phyloP scores from a whole-genome alignment of 306 rosid genomes.

The Gleditsia sinensis region DNA sequence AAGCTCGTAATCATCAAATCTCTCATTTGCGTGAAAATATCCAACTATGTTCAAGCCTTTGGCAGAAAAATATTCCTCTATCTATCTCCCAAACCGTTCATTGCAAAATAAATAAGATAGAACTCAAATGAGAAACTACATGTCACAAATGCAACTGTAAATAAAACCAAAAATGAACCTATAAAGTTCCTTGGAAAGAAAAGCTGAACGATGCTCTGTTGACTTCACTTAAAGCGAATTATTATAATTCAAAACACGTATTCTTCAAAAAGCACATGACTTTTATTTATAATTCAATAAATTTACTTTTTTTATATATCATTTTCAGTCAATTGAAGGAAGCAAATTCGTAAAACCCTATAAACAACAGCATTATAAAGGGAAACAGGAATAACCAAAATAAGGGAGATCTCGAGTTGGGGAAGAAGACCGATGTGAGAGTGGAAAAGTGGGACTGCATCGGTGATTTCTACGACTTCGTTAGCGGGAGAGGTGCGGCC shows the following conservation, averaged over 20 bases:
- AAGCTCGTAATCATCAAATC: slow-evolving; percentile 82
- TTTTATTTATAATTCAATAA: background rate
- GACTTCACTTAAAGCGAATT: no score
- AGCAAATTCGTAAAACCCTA: slow-evolving; percentile 22
- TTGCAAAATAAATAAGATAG: background rate
- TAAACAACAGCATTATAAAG: background rate
- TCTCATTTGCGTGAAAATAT: slow-evolving; percentile 94
- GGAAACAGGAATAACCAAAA: slow-evolving; percentile 49
- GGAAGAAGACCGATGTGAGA: slow-evolving; percentile 91
- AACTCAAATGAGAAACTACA: background rate
- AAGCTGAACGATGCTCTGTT: background rate
- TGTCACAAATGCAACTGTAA: background rate
- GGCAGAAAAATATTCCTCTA: slow-evolving; percentile 76
- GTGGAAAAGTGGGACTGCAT: slow-evolving; percentile 95
- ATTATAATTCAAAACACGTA: background rate
- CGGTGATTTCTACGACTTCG: slow-evolving; percentile 73
- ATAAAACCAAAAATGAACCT: background rate
- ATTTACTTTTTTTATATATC: background rate
- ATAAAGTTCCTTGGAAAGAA: background rate
- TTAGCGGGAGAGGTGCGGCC: slow-evolving; percentile 75
- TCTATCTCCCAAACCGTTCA: slow-evolving; percentile 49
- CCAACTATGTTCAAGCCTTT: slow-evolving; percentile 82
- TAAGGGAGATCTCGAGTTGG: slow-evolving; percentile 93
- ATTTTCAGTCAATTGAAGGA: background rate
- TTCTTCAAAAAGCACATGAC: background rate